Evolutionary conservation across 2,329 filamentous ascomycete genomes (phyloP).

Genomic region (Zasmidium cellare): DNA sequence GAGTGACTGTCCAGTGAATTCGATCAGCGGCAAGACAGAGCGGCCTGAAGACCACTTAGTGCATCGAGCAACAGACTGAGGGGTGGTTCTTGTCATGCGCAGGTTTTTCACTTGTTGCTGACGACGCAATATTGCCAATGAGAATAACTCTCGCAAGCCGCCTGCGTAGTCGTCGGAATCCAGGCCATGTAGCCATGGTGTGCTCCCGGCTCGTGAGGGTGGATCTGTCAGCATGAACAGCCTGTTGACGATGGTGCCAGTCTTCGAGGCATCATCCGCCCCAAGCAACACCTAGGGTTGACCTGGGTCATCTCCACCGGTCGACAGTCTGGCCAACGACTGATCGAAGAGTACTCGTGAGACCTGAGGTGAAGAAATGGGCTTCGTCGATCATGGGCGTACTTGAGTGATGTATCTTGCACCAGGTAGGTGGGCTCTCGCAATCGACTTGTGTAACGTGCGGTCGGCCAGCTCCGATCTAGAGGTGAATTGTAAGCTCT

Average conservation of each 20-base stretch:
- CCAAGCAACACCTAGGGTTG: not conserved
- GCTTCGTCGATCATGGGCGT: not conserved
- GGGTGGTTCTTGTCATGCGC: too few relatives aligned
- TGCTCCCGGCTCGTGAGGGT: too few relatives aligned
- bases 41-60: too few relatives aligned
- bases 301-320: not conserved
- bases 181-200: too few relatives aligned
- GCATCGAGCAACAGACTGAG: too few relatives aligned
- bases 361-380: not conserved
- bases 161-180: too few relatives aligned
- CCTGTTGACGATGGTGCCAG: not conserved
- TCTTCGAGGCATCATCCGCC: not conserved
- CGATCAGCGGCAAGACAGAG: too few relatives aligned
- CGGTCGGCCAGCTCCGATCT: not conserved
- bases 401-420: not conserved
- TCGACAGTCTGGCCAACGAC: not conserved
- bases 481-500: too few relatives aligned
- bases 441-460: not conserved
- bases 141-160: too few relatives aligned
- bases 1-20: too few relatives aligned
- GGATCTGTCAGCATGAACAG: not conserved
- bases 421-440: not conserved
- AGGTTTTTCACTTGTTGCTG: too few relatives aligned
- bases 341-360: not conserved
- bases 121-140: too few relatives aligned